Evolutionary conservation across 73 alveolate genomes (phyloP).

Genomic region (Stentor coeruleus): DNA sequence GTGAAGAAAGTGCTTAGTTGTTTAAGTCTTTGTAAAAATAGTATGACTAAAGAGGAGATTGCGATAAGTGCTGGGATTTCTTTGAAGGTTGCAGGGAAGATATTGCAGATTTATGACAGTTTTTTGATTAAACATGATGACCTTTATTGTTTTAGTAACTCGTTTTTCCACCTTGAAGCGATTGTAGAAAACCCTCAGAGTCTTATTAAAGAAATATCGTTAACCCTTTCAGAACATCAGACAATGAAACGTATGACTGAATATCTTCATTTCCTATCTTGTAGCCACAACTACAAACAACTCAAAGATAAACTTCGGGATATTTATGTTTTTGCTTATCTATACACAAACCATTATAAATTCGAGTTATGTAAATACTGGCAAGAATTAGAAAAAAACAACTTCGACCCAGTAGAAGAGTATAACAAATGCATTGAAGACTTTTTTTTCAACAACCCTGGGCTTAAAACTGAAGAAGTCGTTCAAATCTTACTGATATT

Average conservation of each 20-base stretch:
- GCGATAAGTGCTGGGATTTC: not conserved
- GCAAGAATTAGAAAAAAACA: slow-evolving; percentile 39
- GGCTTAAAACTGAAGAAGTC: slow-evolving; percentile 34
- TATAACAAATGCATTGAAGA: slow-evolving; percentile 54
- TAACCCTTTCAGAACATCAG: not conserved
- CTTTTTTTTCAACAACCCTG: slow-evolving; percentile 41
- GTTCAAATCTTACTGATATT: slow-evolving; percentile 41
- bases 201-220: not conserved
- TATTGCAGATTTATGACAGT: not conserved
- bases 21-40: not conserved
- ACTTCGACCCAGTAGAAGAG: slow-evolving; percentile 59
- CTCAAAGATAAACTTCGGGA: slow-evolving; percentile 48
- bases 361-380: slow-evolving; percentile 45
- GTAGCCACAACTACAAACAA: slow-evolving; percentile 41
- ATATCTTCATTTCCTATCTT: slow-evolving; percentile 26
- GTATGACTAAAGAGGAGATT: not conserved
- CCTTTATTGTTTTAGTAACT: not conserved
- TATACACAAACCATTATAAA: slow-evolving; percentile 38
- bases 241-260: slow-evolving; percentile 18
- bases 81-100: not conserved
- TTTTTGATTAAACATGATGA: not conserved
- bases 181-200: not conserved
- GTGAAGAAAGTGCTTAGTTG: not conserved
- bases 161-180: not conserved
- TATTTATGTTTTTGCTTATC: slow-evolving; percentile 42